Conservation (phyloP, 2,329 filamentous ascomycete genomes). For the Fusarium sp. region DNA sequence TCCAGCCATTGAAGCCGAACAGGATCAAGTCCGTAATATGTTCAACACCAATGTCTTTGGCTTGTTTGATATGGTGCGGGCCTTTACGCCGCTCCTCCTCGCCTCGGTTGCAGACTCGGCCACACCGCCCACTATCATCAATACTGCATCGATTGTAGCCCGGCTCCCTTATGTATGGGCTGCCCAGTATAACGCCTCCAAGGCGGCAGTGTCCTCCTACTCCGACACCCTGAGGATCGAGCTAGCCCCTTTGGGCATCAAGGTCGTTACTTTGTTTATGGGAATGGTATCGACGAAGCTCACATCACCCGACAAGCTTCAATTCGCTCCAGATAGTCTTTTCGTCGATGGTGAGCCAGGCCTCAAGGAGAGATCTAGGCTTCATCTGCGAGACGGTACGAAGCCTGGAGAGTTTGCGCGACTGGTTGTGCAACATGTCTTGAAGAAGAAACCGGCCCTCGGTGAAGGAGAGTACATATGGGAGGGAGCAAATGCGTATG, state of each 20-base stretch:
- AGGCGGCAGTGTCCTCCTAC: conserved; percentile 15
- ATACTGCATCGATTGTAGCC: conserved; percentile 18
- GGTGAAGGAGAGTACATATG: conserved; percentile 11
- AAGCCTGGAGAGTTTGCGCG: conserved; percentile 12
- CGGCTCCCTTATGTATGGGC: conserved; percentile 6
- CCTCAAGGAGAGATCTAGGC: neutral
- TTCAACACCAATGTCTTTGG: conserved; percentile 32
- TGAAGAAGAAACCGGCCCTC: neutral
- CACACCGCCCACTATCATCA: conserved; percentile 11
- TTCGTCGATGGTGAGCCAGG: conserved; percentile 3
- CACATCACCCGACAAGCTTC: conserved; percentile 7
- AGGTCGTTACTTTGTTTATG: conserved; percentile 24
- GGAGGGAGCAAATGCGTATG: conserved; percentile 2
- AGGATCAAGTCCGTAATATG: conserved; percentile 7
- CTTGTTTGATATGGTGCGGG: conserved; percentile 18
- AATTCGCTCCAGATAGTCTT: conserved; percentile 10
- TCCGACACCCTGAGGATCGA: conserved; percentile 24
- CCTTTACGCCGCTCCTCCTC: conserved; percentile 25
- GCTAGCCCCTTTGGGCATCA: conserved; percentile 12
- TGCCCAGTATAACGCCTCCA: conserved; percentile 16
- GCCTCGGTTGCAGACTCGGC: neutral
- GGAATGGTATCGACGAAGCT: conserved; percentile 15
- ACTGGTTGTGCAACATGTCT: neutral
- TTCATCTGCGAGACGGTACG: conserved; percentile 5
- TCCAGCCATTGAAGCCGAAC: conserved; percentile 21